These are phyloP conservation scores for Rhizopogon rudus DNA, from an alignment of 768 basidiomycete species.

Conservation along the genomic window DNA sequence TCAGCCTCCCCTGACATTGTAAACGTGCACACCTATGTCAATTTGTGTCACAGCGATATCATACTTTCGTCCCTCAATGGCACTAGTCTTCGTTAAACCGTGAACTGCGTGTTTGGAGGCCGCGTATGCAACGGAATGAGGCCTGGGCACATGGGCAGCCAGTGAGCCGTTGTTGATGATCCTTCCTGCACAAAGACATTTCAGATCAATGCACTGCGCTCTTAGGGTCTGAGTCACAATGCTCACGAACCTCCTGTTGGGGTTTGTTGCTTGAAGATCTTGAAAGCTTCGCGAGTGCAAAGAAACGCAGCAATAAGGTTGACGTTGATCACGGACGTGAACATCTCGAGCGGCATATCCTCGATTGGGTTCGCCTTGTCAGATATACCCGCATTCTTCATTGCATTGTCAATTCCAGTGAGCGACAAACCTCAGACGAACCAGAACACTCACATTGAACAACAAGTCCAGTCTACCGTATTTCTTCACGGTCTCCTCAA, in stretches of 20 bases:
- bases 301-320: slow-evolving; percentile 74
- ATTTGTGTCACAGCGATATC: slow-evolving; percentile 78
- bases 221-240: background rate
- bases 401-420: background rate
- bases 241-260: slow-evolving; percentile 61
- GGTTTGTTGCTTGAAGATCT: slow-evolving; percentile 63
- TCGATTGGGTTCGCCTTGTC: slow-evolving; percentile 50
- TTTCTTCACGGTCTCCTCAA: slow-evolving; percentile 42
- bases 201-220: background rate
- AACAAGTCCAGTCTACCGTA: slow-evolving; percentile 73
- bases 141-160: slow-evolving; percentile 67
- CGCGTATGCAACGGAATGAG: slow-evolving; percentile 60
- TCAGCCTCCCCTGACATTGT: background rate
- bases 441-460: slow-evolving; percentile 59
- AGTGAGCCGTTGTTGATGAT: slow-evolving; percentile 89
- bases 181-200: slow-evolving; percentile 38
- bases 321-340: slow-evolving; percentile 60
- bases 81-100: slow-evolving; percentile 71
- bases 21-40: slow-evolving; percentile 59
- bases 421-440: background rate
- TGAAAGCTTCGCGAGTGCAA: slow-evolving; percentile 72
- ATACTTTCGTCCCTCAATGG: slow-evolving; percentile 70
- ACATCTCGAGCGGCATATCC: slow-evolving; percentile 53
- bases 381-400: slow-evolving; percentile 71
- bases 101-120: slow-evolving; percentile 76